Base-by-base conservation (phyloP, 257 asterid genomes). In the Solanum lycopersicoides region DNA sequence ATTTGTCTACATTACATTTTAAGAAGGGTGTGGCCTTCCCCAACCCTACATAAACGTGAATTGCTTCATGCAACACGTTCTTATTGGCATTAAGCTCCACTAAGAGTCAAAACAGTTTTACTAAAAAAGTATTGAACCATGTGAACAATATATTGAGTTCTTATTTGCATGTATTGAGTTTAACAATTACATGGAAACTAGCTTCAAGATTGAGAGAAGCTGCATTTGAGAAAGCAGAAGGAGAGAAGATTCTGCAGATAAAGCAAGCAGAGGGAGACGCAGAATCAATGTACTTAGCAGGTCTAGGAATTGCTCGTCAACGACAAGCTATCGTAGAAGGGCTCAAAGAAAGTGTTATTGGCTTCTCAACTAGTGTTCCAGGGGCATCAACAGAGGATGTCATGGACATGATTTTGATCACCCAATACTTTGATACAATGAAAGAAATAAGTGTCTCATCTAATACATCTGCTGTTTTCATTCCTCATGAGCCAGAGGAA, bases 241-340 rank as follows among this genome's bases (percentile, higher is more conserved):
- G 90, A 47, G 91, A 90, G 87, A 88, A 88, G 83, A 69, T 84
- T 50, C 44, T 86, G 59, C 90, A 90, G 87, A 90, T 88, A 76
- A 90, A 86, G 86, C 73, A 34, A 35, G 92, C 92, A 25, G 92
- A 90, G 25, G 92, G 87, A 20, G 90, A 90, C 42, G 91, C 91
- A 11, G 89, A 90, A 35, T 34, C 90, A 0, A 88, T 56, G 69
- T 90, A 83, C 65, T 72, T 88, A 69, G 88, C 88, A 12, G 91
- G 91, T 44, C 87, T 90, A 16, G 92, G 92, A 41, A 75, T 90
- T 39, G 92, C 92, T 28, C 88, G 90, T 15, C 92, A 85, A 30
- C 87, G 88, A 3, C 91, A 80, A 30, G 92, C 88, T 30, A 90
- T 90, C 0, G 72, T 86, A 2, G 92, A 90, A 44, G 92, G 92